These are phyloP conservation scores for Solanum chmielewskii DNA, from an alignment of 257 asterid genomes.

Conservation along the genomic window DNA sequence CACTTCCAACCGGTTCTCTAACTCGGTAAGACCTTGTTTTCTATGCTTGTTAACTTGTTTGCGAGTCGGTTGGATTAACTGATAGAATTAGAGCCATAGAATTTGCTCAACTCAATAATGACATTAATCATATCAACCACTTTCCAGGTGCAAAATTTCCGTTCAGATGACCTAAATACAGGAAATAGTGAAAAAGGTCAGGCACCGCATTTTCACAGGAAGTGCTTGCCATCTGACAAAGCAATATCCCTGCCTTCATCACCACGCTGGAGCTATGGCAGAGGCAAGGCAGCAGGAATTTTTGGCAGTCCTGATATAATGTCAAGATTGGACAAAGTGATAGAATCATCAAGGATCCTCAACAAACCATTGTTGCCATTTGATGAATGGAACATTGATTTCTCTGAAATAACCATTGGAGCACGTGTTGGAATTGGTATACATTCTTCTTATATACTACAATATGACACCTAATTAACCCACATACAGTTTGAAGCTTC, in stretches of 20 bases:
- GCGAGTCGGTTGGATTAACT: background rate
- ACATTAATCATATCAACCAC: background rate
- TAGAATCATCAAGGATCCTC: slow-evolving; percentile 61
- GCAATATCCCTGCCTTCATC: slow-evolving; percentile 88
- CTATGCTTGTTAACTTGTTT: background rate
- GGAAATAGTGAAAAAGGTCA: slow-evolving; percentile 28
- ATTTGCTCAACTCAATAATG: background rate
- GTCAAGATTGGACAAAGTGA: slow-evolving; percentile 51
- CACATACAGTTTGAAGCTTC: background rate
- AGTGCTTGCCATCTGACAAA: slow-evolving; percentile 41
- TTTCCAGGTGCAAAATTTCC: slow-evolving; percentile 54
- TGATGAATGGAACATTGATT: slow-evolving; percentile 83
- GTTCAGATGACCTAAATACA: slow-evolving; percentile 47
- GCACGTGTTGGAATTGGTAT: slow-evolving; percentile 87
- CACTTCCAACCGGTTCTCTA: background rate
- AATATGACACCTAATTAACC: background rate
- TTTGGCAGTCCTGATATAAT: slow-evolving; percentile 35
- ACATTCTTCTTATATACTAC: slow-evolving; percentile 1
- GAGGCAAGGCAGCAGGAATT: slow-evolving; percentile 28
- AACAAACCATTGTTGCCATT: slow-evolving; percentile 70
- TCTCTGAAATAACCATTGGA: slow-evolving; percentile 72
- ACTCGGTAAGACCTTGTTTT: background rate
- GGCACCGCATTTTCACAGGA: slow-evolving; percentile 29
- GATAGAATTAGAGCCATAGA: background rate
- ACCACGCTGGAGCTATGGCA: slow-evolving; percentile 50